Evolutionary conservation across 2,329 filamentous ascomycete species (phyloP), one percentile per base, ranked within the genome.

Genomic region (Blumeriella jaapii): DNA sequence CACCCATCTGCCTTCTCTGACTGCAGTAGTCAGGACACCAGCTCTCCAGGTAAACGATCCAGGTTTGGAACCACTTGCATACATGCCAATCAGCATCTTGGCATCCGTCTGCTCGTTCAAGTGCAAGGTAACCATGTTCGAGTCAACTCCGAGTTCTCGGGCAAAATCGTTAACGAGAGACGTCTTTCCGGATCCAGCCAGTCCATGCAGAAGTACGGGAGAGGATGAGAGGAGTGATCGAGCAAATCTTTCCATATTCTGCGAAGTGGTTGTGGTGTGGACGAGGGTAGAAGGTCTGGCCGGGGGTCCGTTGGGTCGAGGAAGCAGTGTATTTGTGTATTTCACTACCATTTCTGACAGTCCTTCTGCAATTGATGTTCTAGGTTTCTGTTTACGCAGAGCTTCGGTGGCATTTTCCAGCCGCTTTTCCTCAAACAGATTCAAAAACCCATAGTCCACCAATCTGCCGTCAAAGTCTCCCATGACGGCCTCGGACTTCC

Each of bases 71-170:
- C 86, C 87, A 14, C 86, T 91, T 1, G 89, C 83, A 59, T 99
- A 96, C 55, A 96, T 75, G 3, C 91, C 91, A 44, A 98, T 75
- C 25, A 99, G 73, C 63, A 93, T 82, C 59, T 98, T 99, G 0
- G 89, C 87, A 59, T 99, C 91, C 2, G 87, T 96, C 59, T 99
- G 93, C 59, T 96, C 91, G 55, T 98, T 98, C 20, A 99, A 66
- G 59, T 98, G 89, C 18, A 99, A 67, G 3, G 89, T 96, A 34
- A 98, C 81, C 76, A 98, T 86, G 40, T 73, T 74, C 5, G 78
- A 71, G 14, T 82, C 73, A 59, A 84, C 84, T 42, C 82, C 82
- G 36, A 96, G 71, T 47, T 80, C 73, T 50, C 73, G 74, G 15
- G 89, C 87, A 41, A 89, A 71, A 55, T 95, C 80, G 45, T 84